Conservation (phyloP, 2,329 filamentous ascomycete species). For the Thermoascus crustaceus region DNA sequence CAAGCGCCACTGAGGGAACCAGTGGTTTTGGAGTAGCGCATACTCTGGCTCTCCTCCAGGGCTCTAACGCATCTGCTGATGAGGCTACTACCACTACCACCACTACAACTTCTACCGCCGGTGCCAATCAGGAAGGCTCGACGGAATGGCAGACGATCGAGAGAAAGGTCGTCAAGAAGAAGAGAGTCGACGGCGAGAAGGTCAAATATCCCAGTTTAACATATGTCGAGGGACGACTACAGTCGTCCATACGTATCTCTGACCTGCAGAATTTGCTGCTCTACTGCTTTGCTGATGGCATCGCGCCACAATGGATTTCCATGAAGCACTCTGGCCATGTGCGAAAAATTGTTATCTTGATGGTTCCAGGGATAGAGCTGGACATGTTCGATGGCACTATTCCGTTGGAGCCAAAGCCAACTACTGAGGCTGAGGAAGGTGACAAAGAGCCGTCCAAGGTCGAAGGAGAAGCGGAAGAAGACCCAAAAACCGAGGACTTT, state of each 20-base stretch:
- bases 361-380: conserved; percentile 86
- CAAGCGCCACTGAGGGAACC: conserved; percentile 7
- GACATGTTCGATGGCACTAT: conserved; percentile 70
- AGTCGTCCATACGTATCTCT: conserved; percentile 48
- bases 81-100: conserved; percentile 5
- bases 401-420: conserved; percentile 25
- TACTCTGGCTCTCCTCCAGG: conserved; percentile 24
- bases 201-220: conserved; percentile 46
- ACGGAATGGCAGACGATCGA: conserved; percentile 9
- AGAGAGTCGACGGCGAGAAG: conserved; percentile 33
- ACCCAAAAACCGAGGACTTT: conserved; percentile 23
- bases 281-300: conserved; percentile 54
- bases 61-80: conserved; percentile 9
- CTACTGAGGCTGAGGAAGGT: conserved; percentile 5
- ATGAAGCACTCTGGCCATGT: conserved; percentile 49
- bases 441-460: conserved; percentile 4
- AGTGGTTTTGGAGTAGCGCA: conserved; percentile 23
- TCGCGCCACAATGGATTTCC: conserved; percentile 56
- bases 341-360: conserved; percentile 73
- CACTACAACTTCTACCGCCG: conserved; percentile 1
- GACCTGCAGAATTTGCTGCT: conserved; percentile 52
- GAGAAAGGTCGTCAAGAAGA: conserved; percentile 17
- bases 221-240: conserved; percentile 46
- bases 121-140: not conserved
- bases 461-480: conserved; percentile 12